Conservation (phyloP, 768 basidiomycete species). For the Termitomyces sp. region DNA sequence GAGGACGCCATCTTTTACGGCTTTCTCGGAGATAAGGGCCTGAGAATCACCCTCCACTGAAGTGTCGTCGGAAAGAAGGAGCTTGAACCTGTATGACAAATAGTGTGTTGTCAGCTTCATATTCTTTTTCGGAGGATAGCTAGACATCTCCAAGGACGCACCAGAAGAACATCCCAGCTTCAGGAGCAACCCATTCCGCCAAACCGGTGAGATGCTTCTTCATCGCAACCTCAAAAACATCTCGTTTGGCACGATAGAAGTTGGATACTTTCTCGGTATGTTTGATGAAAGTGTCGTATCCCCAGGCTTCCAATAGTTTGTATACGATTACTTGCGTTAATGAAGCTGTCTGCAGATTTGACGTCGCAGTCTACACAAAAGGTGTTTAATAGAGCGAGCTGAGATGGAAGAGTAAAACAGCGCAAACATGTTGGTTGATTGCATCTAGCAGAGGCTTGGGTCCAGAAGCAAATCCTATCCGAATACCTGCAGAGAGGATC, state of each 20-base stretch:
- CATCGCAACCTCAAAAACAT: constrained; percentile 68
- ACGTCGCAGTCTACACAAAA: constrained; percentile 23
- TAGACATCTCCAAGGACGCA: constrained; percentile 24
- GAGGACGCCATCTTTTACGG: constrained; percentile 69
- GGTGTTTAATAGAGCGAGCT: background rate
- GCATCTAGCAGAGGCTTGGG: constrained; percentile 57
- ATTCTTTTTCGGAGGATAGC: background rate
- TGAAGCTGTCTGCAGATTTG: constrained; percentile 57
- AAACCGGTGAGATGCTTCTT: constrained; percentile 64
- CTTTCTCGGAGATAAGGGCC: constrained; percentile 59
- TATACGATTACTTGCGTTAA: constrained; percentile 55
- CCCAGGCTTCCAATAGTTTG: constrained; percentile 60
- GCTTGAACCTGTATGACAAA: constrained; percentile 48
- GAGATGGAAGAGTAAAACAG: background rate
- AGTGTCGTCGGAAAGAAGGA: constrained; percentile 33
- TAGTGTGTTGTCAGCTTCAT: background rate
- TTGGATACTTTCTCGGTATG: constrained; percentile 60
- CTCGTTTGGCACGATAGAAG: constrained; percentile 64
- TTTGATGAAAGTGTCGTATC: constrained; percentile 57
- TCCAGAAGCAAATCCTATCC: constrained; percentile 73
- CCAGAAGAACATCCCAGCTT: constrained; percentile 91
- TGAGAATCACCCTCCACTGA: constrained; percentile 54
- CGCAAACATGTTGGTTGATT: constrained; percentile 60
- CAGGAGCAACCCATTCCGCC: constrained; percentile 62
- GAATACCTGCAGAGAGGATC: constrained; percentile 65